These are phyloP conservation scores for Candida quercuum DNA, from an alignment of 805 yeast species.

Conservation along the genomic window DNA sequence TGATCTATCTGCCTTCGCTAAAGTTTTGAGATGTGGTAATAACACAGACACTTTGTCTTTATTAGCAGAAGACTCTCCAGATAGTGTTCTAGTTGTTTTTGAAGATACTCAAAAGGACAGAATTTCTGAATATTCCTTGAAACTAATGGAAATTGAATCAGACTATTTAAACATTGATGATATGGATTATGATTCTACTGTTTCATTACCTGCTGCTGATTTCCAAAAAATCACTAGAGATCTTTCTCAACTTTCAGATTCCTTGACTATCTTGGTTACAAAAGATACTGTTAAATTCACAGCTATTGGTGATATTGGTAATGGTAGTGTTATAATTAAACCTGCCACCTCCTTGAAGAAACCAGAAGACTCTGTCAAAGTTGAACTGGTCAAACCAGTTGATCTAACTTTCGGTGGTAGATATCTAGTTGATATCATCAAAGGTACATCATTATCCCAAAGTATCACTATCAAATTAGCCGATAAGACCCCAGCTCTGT, in stretches of 20 bases:
- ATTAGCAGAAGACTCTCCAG: slow-evolving; percentile 86
- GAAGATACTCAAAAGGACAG: slow-evolving; percentile 91
- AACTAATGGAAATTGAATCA: slow-evolving; percentile 94
- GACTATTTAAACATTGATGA: slow-evolving; percentile 93
- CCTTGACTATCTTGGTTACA: slow-evolving; percentile 78
- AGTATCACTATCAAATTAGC: slow-evolving; percentile 82
- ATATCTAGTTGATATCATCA: slow-evolving; percentile 85
- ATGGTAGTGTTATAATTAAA: slow-evolving; percentile 81
- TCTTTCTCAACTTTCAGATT: slow-evolving; percentile 79
- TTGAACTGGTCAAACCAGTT: slow-evolving; percentile 82
- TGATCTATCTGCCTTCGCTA: slow-evolving; percentile 81
- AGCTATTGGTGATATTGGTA: slow-evolving; percentile 88
- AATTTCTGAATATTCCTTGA: slow-evolving; percentile 85
- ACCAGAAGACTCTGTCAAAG: slow-evolving; percentile 67
- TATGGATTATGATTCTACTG: slow-evolving; percentile 81
- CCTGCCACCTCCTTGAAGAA: slow-evolving; percentile 78
- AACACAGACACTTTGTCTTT: slow-evolving; percentile 83
- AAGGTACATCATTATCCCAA: slow-evolving; percentile 75
- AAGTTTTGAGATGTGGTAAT: slow-evolving; percentile 87
- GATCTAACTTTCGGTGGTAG: slow-evolving; percentile 87
- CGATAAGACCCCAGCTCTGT: slow-evolving; percentile 88
- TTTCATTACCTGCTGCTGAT: slow-evolving; percentile 83
- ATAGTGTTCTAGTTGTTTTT: slow-evolving; percentile 70
- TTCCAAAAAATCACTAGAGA: slow-evolving; percentile 89
- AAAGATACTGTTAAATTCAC: slow-evolving; percentile 88